These are phyloP conservation scores for Tuctoria greenei DNA, from an alignment of 176 grass and related monocot genomes.

Conservation along the genomic window DNA sequence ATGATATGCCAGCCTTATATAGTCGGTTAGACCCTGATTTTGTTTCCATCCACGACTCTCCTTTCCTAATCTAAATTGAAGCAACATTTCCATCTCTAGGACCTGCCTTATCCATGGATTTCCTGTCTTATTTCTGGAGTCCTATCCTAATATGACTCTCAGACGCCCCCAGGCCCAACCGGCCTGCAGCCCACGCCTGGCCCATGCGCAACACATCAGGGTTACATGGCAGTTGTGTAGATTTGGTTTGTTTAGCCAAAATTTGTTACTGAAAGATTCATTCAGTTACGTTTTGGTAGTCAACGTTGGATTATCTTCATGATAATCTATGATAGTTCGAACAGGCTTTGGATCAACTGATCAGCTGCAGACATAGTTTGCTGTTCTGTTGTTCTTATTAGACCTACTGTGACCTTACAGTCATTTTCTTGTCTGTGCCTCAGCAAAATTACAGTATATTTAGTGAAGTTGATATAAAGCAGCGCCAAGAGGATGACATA, in stretches of 20 bases:
- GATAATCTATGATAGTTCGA: neutral
- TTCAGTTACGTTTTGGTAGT: conserved; percentile 1
- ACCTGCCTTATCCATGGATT: too few species aligned
- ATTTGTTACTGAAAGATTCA: conserved; percentile 4
- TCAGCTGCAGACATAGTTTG: neutral
- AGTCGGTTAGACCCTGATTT: too few species aligned
- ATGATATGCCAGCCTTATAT: too few species aligned
- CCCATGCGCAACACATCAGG: too few species aligned
- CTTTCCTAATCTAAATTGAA: too few species aligned
- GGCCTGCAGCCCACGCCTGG: too few species aligned
- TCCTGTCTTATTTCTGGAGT: too few species aligned
- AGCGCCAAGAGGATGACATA: conserved; percentile 88
- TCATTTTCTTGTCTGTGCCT: conserved; percentile 36
- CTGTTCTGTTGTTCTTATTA: conserved; percentile 14
- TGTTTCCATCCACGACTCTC: too few species aligned
- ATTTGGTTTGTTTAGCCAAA: conserved; percentile 10
- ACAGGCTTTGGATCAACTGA: neutral
- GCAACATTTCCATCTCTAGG: too few species aligned
- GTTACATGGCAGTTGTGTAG: neutral
- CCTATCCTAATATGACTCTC: too few species aligned
- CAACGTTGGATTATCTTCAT: neutral
- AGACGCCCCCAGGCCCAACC: too few species aligned
- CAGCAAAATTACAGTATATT: conserved; percentile 96
- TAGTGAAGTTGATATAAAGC: conserved; percentile 78
- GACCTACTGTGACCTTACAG: conserved; percentile 11